Evolutionary conservation across 2,329 filamentous ascomycete species (phyloP).

Genomic region (Plenodomus lindquistii): DNA sequence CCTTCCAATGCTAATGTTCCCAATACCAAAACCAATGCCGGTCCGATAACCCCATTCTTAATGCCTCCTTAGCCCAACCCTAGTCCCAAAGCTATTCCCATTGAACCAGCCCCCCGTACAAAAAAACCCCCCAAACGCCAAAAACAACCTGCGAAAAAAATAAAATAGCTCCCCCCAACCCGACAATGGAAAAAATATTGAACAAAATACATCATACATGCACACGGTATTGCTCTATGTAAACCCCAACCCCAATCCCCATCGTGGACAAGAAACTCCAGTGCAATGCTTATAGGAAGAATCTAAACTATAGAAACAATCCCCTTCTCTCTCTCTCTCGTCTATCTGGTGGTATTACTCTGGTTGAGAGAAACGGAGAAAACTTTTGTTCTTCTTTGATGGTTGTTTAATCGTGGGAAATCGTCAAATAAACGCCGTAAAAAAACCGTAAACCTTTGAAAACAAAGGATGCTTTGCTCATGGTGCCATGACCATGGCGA

Average conservation of each 20-base stretch:
- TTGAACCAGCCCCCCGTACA: not conserved
- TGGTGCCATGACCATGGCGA: slow-evolving; percentile 84
- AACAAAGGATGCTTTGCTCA: slow-evolving; percentile 22
- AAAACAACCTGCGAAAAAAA: slow-evolving; percentile 29
- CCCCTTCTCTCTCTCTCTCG: slow-evolving; percentile 9
- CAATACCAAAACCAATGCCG: too few species aligned
- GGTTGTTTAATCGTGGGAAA: slow-evolving; percentile 7
- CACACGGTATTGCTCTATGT: not conserved
- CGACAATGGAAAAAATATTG: slow-evolving; percentile 10
- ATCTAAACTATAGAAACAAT: not conserved
- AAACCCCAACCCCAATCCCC: not conserved
- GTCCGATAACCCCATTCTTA: too few species aligned
- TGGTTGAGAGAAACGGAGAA: slow-evolving; percentile 1
- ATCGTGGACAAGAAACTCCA: slow-evolving; percentile 2
- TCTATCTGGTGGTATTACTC: slow-evolving; percentile 9
- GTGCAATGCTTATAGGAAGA: slow-evolving; percentile 6
- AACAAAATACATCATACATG: slow-evolving; percentile 17
- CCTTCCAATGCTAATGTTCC: not conserved
- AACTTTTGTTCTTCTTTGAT: slow-evolving; percentile 14
- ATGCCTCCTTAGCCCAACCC: too few species aligned
- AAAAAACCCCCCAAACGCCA: slow-evolving; percentile 1
- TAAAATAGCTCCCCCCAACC: slow-evolving; percentile 41
- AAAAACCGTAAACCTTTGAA: slow-evolving; percentile 12
- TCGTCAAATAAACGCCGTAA: slow-evolving; percentile 12
- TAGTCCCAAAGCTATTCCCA: too few species aligned